Evolutionary conservation across 2,329 filamentous ascomycete species (phyloP).

Genomic region (Verticillium nonalfalfae): DNA sequence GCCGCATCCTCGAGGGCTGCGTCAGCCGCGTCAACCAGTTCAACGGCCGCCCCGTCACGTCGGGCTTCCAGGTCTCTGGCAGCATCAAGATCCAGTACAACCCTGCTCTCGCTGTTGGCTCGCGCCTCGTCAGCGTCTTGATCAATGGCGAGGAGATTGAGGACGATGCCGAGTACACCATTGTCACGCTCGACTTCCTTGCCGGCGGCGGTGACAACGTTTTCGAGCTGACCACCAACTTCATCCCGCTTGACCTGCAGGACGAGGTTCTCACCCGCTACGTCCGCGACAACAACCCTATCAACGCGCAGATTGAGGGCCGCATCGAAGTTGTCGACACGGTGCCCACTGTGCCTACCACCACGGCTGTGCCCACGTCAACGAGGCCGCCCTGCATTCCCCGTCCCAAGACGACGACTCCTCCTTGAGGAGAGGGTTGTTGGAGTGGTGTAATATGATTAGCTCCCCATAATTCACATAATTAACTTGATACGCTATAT

Average conservation of each 20-base stretch:
- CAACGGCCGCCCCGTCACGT: slow-evolving; percentile 45
- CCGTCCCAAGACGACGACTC: slow-evolving; percentile 1
- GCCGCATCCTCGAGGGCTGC: slow-evolving; percentile 53
- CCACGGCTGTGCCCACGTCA: not conserved
- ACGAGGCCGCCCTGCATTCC: slow-evolving; percentile 1
- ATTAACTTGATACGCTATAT: no score
- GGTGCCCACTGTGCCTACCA: not conserved
- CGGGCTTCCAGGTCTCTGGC: slow-evolving; percentile 54
- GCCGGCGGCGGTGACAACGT: slow-evolving; percentile 59
- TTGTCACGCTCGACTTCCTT: slow-evolving; percentile 59
- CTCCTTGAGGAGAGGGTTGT: not conserved
- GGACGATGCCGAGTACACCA: slow-evolving; percentile 39
- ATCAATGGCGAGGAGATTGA: slow-evolving; percentile 43
- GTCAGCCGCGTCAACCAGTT: slow-evolving; percentile 47
- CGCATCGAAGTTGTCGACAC: slow-evolving; percentile 25
- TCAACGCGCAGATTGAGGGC: slow-evolving; percentile 42
- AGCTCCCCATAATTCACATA: not conserved
- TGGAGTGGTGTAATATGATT: not conserved
- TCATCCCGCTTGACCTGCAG: slow-evolving; percentile 42
- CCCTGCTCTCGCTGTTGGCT: slow-evolving; percentile 39
- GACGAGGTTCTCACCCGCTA: slow-evolving; percentile 48
- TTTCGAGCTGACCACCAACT: slow-evolving; percentile 29
- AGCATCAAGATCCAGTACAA: slow-evolving; percentile 53
- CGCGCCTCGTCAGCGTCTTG: slow-evolving; percentile 44
- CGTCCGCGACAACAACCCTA: slow-evolving; percentile 38